These are phyloP conservation scores for Barnettozyma wickerhamii DNA, from an alignment of 805 yeast species.

Conservation along the genomic window DNA sequence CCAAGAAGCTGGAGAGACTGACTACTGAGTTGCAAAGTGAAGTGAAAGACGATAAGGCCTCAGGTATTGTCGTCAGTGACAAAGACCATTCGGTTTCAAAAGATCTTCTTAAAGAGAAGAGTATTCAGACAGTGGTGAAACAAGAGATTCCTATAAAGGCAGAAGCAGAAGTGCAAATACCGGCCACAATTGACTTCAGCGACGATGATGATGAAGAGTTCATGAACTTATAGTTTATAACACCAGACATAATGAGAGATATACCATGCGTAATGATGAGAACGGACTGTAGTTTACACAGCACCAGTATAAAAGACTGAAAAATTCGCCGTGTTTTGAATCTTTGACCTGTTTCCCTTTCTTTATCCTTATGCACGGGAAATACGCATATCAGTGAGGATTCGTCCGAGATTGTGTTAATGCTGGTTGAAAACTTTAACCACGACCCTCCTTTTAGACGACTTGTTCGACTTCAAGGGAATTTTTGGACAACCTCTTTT, in stretches of 20 bases:
- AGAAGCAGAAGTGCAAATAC: too few relatives aligned
- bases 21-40: constrained; percentile 3
- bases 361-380: constrained; percentile 99
- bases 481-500: constrained; percentile 21
- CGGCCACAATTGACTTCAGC: neutral
- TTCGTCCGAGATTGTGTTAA: constrained; percentile 99
- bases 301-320: constrained; percentile 1
- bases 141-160: too few relatives aligned
- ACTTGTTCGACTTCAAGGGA: constrained; percentile 39
- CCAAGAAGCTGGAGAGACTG: constrained; percentile 12
- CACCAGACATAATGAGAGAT: neutral
- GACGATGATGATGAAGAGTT: constrained; percentile 18
- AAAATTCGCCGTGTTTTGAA: neutral
- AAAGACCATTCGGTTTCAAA: neutral
- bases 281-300: neutral
- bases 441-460: constrained; percentile 70
- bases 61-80: constrained; percentile 2
- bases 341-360: constrained; percentile 22
- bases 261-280: neutral
- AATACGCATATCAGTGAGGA: constrained; percentile 99
- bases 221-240: constrained; percentile 9
- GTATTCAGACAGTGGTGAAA: too few relatives aligned
- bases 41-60: constrained; percentile 1
- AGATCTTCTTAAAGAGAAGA: neutral
- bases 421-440: constrained; percentile 99